These are phyloP conservation scores for Peronospora destructor DNA, from an alignment of 352 stramenopile genomes.

Conservation along the genomic window DNA sequence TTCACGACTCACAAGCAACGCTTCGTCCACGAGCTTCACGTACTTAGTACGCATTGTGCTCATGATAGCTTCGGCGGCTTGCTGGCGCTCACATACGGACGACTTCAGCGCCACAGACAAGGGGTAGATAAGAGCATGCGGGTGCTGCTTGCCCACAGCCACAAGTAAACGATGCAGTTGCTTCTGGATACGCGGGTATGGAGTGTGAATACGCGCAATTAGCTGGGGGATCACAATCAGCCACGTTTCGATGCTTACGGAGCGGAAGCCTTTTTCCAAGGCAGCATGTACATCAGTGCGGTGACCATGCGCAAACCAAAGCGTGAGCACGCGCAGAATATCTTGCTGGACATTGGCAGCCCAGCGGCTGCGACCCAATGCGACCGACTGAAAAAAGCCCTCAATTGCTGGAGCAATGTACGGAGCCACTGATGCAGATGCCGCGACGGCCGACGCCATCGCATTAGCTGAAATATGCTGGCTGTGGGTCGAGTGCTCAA, in stretches of 20 bases:
- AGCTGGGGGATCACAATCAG: slow-evolving; percentile 96
- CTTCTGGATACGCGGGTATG: slow-evolving; percentile 54
- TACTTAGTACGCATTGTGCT: slow-evolving; percentile 91
- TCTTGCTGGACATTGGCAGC: slow-evolving; percentile 97
- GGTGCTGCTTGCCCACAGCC: slow-evolving; percentile 89
- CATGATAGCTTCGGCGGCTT: slow-evolving; percentile 93
- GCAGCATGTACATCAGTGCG: slow-evolving; percentile 82
- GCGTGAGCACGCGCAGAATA: slow-evolving; percentile 95
- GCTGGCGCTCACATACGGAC: slow-evolving; percentile 79
- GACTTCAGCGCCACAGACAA: slow-evolving; percentile 95
- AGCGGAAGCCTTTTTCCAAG: slow-evolving; percentile 79
- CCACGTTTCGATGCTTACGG: slow-evolving; percentile 95
- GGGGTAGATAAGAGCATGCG: slow-evolving; percentile 97
- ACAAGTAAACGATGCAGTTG: slow-evolving; percentile 87
- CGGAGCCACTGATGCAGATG: slow-evolving; percentile 30
- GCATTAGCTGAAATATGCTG: slow-evolving; percentile 32
- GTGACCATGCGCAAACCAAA: slow-evolving; percentile 96
- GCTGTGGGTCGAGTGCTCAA: slow-evolving; percentile 78
- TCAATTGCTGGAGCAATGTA: slow-evolving; percentile 70
- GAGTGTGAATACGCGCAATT: slow-evolving; percentile 87
- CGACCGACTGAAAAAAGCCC: slow-evolving; percentile 94
- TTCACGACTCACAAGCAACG: slow-evolving; percentile 91
- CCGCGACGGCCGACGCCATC: slow-evolving; percentile 15
- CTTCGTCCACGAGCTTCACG: slow-evolving; percentile 92
- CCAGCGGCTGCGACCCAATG: slow-evolving; percentile 91